Conservation (phyloP, 352 stramenopile species). For the Phytophthora palmivora region DNA sequence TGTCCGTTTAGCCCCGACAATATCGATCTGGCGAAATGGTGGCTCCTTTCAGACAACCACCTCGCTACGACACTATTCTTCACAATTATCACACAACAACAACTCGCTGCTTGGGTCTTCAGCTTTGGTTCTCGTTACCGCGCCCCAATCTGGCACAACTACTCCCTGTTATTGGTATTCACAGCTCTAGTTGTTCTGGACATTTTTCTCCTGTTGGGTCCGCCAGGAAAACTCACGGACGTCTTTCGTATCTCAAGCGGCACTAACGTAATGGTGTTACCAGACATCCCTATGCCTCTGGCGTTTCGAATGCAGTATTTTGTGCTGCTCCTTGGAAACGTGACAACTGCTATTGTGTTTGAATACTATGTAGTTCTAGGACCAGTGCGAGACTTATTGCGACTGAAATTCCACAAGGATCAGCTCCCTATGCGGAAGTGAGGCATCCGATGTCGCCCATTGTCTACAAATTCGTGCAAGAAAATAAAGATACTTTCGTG, state of each 20-base stretch:
- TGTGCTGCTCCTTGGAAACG: conserved; percentile 42
- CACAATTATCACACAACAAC: conserved; percentile 40
- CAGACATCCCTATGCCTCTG: conserved; percentile 57
- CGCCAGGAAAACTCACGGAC: conserved; percentile 46
- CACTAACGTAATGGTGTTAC: conserved; percentile 55
- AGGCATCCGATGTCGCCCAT: background rate
- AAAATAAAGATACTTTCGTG: background rate
- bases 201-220: conserved; percentile 50
- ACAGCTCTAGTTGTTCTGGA: conserved; percentile 23
- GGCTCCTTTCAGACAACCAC: conserved; percentile 54
- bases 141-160: conserved; percentile 53
- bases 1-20: conserved; percentile 49
- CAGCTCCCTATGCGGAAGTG: conserved; percentile 51
- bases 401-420: conserved; percentile 61
- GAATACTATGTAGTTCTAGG: conserved; percentile 53
- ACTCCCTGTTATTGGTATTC: conserved; percentile 42
- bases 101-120: conserved; percentile 38
- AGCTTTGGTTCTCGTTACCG: conserved; percentile 57
- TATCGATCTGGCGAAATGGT: conserved; percentile 54
- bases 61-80: conserved; percentile 45
- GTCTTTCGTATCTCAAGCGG: conserved; percentile 57
- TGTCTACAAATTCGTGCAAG: background rate
- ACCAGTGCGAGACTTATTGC: conserved; percentile 55
- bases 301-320: conserved; percentile 50
- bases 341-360: conserved; percentile 43